Percentiles rank a stretch among this genome's conserved stretches.
These are phyloP conservation scores for Lanzia echinophila DNA, from an alignment of 2,329 filamentous ascomycete genomes.

Conservation along the genomic window DNA sequence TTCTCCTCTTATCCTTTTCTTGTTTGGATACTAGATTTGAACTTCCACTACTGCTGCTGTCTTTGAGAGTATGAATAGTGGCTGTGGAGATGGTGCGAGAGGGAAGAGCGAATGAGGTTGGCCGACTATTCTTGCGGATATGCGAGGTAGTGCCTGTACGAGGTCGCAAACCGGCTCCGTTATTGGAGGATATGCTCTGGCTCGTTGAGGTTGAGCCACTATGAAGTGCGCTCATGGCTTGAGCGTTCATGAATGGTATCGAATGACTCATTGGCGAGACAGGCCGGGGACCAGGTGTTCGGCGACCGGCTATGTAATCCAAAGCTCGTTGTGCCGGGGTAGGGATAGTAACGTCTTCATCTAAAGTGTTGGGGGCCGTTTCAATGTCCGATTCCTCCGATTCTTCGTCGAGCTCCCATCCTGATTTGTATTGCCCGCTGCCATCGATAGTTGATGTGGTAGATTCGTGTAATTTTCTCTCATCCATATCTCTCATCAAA, in stretches of 20 bases:
- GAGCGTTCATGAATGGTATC: constrained; percentile 25
- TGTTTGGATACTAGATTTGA: constrained; percentile 15
- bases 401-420: constrained; percentile 27
- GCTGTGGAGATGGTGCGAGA: constrained; percentile 25
- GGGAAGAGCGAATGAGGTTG: constrained; percentile 24
- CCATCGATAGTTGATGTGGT: constrained; percentile 1
- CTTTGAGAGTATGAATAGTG: constrained; percentile 17
- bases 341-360: constrained; percentile 24
- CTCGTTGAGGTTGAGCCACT: constrained; percentile 9
- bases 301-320: constrained; percentile 30
- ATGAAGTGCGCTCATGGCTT: constrained; percentile 27
- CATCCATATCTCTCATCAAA: constrained; percentile 55
- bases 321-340: constrained; percentile 29
- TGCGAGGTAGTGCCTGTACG: constrained; percentile 21
- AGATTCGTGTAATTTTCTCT: constrained; percentile 32
- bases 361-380: constrained; percentile 32
- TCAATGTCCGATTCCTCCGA: constrained; percentile 35
- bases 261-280: constrained; percentile 22
- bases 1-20: constrained; percentile 41
- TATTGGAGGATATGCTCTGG: background rate
- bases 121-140: constrained; percentile 16
- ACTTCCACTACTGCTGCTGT: constrained; percentile 12
- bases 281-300: constrained; percentile 17
- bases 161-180: constrained; percentile 17
- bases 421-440: constrained; percentile 20